Evolutionary conservation across 306 rosid genomes (phyloP), one percentile per base, ranked within the genome.

Genomic region (Quercus engelmannii): DNA sequence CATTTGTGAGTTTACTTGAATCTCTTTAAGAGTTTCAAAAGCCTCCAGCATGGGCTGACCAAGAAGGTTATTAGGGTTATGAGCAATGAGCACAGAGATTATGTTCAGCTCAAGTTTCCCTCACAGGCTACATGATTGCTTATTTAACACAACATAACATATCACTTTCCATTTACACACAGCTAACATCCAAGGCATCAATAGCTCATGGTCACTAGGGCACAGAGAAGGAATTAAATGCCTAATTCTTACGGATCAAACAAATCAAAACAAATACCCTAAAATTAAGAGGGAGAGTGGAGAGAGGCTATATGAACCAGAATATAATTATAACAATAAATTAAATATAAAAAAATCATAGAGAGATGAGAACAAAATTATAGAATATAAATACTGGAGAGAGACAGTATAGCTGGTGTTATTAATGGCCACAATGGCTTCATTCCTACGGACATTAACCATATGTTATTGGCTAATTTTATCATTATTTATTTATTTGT

Each of bases 351-450:
- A 49, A 49, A 0, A 49, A 3, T 1, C 54, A 12, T 55, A 46
- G 63, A 43, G 65, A 11, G 55, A 26, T 49, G 80, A 65, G 71
- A 41, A 41, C 9, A 31, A 76, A 72, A 71, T 57, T 83, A 64
- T 69, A 67, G 46, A 15, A 19, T 38, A 68, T 28, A 73, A 58
- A 20, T 62, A 74, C 63, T 46, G 4, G 55, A 74, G 41, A n/a
- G 31, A 1, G 64, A 55, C 20, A 8, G 17, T 9, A 54, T 13
- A 54, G 19, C 25, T 54, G 64, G 4, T 17, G 21, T 15, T 11
- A 52, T 28, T 35, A 65, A 54, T 43, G 31, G 71, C 52, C 56
- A 55, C 69, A 26, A 21, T 64, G 69, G 54, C 31, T 30, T 23
- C 46, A 25, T 13, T 71, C 43, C 14, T 30, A 59, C 30, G 28